Conservation (phyloP, 192 early-diverging fungal genomes). For the Dissophora ornata region DNA sequence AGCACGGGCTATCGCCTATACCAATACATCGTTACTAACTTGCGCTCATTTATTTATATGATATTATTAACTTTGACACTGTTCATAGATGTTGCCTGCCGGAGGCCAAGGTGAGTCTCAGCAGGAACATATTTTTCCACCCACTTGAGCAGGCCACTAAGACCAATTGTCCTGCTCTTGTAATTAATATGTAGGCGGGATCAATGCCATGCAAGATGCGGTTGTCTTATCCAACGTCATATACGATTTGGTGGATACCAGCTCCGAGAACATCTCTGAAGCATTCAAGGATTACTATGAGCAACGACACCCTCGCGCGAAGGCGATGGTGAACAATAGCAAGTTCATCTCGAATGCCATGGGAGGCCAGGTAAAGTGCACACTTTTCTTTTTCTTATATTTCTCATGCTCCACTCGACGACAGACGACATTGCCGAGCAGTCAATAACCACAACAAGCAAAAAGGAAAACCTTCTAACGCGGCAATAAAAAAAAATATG, state of each 20-base stretch:
- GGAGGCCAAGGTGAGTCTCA: not conserved
- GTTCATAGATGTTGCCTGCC: not conserved
- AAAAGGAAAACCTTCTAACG: no score
- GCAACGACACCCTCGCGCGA: constrained; percentile 8
- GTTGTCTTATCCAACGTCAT: constrained; percentile 17
- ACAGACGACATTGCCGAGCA: not conserved
- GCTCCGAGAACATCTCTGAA: not conserved
- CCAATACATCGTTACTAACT: not conserved
- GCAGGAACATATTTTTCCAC: no score
- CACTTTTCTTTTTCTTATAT: no score
- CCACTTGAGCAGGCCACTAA: no score
- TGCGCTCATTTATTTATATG: no score
- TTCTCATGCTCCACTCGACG: not conserved
- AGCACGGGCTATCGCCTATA: no score
- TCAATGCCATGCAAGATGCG: constrained; percentile 19
- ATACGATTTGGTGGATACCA: not conserved
- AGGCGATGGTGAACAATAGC: not conserved
- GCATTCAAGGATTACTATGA: not conserved
- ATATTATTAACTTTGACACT: no score
- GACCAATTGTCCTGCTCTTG: no score
- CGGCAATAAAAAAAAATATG: not conserved
- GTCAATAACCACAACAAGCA: no score
- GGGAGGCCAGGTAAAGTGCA: not conserved
- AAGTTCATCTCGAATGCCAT: not conserved
- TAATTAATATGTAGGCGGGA: not conserved